phyloP scores from a whole-genome alignment of 129 eudicot genomes.

The Glebionis coronaria region DNA sequence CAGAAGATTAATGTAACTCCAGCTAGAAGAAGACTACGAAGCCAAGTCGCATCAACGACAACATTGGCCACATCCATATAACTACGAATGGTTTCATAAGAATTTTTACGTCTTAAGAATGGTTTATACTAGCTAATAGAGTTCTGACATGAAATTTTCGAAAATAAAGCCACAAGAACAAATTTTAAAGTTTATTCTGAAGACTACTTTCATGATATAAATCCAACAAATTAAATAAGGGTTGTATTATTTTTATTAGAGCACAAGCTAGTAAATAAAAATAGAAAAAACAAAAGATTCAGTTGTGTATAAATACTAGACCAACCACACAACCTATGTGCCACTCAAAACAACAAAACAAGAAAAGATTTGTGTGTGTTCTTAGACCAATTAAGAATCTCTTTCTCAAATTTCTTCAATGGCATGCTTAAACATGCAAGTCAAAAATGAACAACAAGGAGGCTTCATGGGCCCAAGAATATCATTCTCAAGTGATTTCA shows the following conservation, averaged over 20 bases:
- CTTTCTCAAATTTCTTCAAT: slow-evolving; percentile 25
- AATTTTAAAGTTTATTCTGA: background rate
- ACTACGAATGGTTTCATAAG: too few relatives aligned
- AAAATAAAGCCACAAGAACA: background rate
- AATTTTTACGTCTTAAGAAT: too few relatives aligned
- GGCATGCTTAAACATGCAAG: slow-evolving; percentile 86
- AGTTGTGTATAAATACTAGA: slow-evolving; percentile 30
- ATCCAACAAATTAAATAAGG: background rate
- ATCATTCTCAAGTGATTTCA: slow-evolving; percentile 93
- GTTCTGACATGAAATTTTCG: background rate
- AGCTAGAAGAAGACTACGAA: too few relatives aligned
- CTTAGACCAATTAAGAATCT: background rate
- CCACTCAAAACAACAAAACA: slow-evolving; percentile 15
- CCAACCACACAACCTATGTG: slow-evolving; percentile 19
- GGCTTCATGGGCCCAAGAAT: slow-evolving; percentile 80
- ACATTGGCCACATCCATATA: too few relatives aligned
- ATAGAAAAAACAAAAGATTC: background rate
- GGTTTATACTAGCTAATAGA: background rate
- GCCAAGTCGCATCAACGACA: too few relatives aligned
- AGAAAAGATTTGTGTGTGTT: background rate
- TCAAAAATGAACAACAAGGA: slow-evolving; percentile 58
- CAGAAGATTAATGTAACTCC: too few relatives aligned
- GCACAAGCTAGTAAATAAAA: background rate
- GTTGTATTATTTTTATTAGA: background rate
- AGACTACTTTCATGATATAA: background rate